These are phyloP conservation scores for Tylopilus sp. DNA, from an alignment of 1,284 basidiomycete genomes.

Conservation along the genomic window DNA sequence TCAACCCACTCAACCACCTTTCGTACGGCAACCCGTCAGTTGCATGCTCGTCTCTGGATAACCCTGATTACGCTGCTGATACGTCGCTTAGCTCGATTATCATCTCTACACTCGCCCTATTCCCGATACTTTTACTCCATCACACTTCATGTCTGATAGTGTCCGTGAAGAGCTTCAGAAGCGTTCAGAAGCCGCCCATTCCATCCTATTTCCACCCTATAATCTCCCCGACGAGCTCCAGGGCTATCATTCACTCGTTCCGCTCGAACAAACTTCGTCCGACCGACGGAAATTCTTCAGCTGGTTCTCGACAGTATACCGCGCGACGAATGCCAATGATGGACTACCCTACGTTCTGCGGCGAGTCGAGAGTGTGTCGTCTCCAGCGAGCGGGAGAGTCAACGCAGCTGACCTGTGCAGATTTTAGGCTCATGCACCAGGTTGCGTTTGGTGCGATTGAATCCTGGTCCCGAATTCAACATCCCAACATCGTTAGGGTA, in stretches of 20 bases:
- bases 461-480: conserved; percentile 82
- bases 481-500: conserved; percentile 85
- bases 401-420: conserved; percentile 42
- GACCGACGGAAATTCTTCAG: conserved; percentile 72
- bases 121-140: conserved; percentile 51
- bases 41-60: not conserved
- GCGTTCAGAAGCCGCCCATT: conserved; percentile 74
- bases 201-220: conserved; percentile 45
- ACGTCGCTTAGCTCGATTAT: conserved; percentile 70
- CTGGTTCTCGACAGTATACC: conserved; percentile 82
- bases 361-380: conserved; percentile 78
- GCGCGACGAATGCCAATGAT: conserved; percentile 77
- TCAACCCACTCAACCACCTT: conserved; percentile 50
- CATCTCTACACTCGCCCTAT: conserved; percentile 80
- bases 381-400: not conserved
- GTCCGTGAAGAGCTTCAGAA: conserved; percentile 80
- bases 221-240: conserved; percentile 85
- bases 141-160: conserved; percentile 68
- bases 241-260: conserved; percentile 86
- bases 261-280: conserved; percentile 59
- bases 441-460: conserved; percentile 84
- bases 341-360: conserved; percentile 79
- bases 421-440: conserved; percentile 81
- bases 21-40: conserved; percentile 68
- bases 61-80: conserved; percentile 5